Conservation (phyloP, 805 yeast species). For the Teunomyces pallodes region DNA sequence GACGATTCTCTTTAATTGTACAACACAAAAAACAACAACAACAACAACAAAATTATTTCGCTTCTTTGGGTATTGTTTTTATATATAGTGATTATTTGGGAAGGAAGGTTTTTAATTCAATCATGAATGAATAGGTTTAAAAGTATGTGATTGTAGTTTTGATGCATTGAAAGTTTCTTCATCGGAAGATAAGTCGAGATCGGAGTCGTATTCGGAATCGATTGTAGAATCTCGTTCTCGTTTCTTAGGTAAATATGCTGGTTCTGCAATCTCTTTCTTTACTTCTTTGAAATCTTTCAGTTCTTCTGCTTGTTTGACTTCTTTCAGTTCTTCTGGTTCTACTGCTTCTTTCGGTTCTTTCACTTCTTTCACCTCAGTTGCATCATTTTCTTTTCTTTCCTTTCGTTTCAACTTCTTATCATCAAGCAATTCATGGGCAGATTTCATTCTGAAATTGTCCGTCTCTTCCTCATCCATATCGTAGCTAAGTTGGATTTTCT, state of each 20-base stretch:
- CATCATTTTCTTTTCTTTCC: not conserved
- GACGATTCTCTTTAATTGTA: not conserved
- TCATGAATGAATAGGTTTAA: not conserved
- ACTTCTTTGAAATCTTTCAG: not conserved
- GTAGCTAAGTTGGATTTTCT: slow-evolving; percentile 32
- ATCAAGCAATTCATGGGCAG: slow-evolving; percentile 39
- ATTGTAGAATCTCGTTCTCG: slow-evolving; percentile 15
- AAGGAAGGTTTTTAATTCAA: not conserved
- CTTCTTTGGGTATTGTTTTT: slow-evolving; percentile 1
- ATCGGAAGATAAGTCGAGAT: slow-evolving; percentile 24
- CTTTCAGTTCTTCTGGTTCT: not conserved
- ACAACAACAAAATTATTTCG: not conserved
- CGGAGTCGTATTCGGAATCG: slow-evolving; percentile 24
- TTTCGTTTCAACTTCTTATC: slow-evolving; percentile 16
- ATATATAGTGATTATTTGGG: slow-evolving; percentile 2
- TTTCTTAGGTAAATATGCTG: not conserved
- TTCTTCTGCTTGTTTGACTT: slow-evolving; percentile 3
- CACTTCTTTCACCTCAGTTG: not conserved
- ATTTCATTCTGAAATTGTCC: slow-evolving; percentile 33
- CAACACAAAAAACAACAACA: no score
- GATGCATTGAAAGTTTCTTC: slow-evolving; percentile 8
- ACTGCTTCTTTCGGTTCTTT: not conserved
- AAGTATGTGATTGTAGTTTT: slow-evolving; percentile 2
- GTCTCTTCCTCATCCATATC: slow-evolving; percentile 34
- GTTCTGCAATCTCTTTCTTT: not conserved